These are phyloP conservation scores for Candida sojae DNA, from an alignment of 1,139 yeast species.

Conservation along the genomic window DNA sequence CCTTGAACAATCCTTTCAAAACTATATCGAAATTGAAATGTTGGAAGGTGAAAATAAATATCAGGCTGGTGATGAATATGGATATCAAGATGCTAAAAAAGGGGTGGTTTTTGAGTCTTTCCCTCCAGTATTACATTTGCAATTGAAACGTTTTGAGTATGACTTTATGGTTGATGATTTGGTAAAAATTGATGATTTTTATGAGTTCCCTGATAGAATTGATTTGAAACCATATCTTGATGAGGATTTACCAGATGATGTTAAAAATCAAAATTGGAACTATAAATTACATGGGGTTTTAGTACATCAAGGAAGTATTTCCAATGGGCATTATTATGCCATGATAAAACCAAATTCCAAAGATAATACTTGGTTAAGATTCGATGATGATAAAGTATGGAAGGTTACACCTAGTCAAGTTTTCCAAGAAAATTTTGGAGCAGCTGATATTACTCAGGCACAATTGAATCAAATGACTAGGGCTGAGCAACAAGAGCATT, in stretches of 20 bases:
- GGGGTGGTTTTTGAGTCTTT: constrained; percentile 91
- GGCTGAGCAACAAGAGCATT: constrained; percentile 62
- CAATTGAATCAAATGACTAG: constrained; percentile 54
- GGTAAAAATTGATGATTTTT: constrained; percentile 89
- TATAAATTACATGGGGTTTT: constrained; percentile 90
- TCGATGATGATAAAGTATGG: constrained; percentile 95
- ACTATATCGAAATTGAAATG: constrained; percentile 86
- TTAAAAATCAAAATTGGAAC: constrained; percentile 61
- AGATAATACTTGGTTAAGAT: constrained; percentile 78
- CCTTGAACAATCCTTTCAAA: constrained; percentile 74
- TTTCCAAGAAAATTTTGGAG: constrained; percentile 91
- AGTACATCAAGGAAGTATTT: constrained; percentile 94
- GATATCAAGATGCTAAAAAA: constrained; percentile 94
- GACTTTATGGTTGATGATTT: constrained; percentile 88
- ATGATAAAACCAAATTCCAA: constrained; percentile 75
- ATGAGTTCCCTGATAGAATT: constrained; percentile 83
- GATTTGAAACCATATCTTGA: constrained; percentile 82
- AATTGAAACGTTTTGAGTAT: constrained; percentile 90
- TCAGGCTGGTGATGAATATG: constrained; percentile 82
- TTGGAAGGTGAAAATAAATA: constrained; percentile 94
- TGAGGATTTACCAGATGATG: constrained; percentile 47
- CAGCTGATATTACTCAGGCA: constrained; percentile 54
- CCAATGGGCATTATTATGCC: constrained; percentile 96
- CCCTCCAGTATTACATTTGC: constrained; percentile 92
- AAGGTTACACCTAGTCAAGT: constrained; percentile 82